phyloP scores from a whole-genome alignment of 345 rosid genomes.

The Stellera chamaejasme region DNA sequence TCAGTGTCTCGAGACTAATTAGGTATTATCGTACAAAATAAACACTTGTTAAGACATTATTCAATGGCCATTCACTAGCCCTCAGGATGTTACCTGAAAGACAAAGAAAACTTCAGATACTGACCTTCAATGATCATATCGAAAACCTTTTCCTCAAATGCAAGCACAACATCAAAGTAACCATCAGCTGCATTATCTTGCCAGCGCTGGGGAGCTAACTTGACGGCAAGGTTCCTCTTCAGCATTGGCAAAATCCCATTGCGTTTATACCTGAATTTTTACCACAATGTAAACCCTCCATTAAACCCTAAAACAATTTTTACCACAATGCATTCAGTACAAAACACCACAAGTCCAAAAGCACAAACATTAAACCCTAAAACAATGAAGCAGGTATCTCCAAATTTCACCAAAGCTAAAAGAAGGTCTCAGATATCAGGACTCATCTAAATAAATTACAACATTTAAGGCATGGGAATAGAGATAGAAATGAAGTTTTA shows the following conservation, averaged over 20 bases:
- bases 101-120: neutral
- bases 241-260: slow-evolving; percentile 95
- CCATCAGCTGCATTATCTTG: slow-evolving; percentile 94
- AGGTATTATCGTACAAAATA: neutral
- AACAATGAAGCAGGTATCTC: neutral
- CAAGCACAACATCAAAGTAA: slow-evolving; percentile 58
- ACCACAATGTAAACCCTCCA: slow-evolving; percentile 10
- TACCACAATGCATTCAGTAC: neutral
- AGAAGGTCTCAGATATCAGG: neutral
- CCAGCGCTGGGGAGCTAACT: slow-evolving; percentile 93
- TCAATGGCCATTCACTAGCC: neutral
- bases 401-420: neutral
- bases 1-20: neutral
- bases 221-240: slow-evolving; percentile 71
- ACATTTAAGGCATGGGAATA: neutral
- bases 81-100: neutral
- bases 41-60: neutral
- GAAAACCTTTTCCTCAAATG: slow-evolving; percentile 92
- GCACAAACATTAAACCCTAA: neutral
- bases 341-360: neutral
- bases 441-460: neutral
- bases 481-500: neutral
- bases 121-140: slow-evolving; percentile 86
- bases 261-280: slow-evolving; percentile 63
- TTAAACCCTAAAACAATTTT: no score